Evolutionary conservation across 2,329 filamentous ascomycete genomes (phyloP).

Genomic region (Fusarium zealandicum): DNA sequence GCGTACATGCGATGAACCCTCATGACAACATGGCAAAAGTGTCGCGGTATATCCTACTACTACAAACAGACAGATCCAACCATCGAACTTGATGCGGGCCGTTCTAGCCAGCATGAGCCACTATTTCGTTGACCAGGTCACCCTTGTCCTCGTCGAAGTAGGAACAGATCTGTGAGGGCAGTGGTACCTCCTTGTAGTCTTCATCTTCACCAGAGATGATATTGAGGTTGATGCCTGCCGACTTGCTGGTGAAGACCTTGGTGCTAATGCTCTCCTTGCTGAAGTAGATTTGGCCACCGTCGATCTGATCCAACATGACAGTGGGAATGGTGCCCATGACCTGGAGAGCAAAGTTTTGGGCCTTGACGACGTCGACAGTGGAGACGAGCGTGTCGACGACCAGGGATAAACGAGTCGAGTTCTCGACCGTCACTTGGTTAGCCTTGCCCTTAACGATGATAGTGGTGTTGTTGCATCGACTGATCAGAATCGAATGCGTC

Average conservation of each 20-base stretch:
- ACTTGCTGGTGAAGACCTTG: conserved; percentile 91
- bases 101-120: conserved; percentile 83
- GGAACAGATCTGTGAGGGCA: conserved; percentile 90
- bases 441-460: conserved; percentile 91
- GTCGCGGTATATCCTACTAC: conserved; percentile 27
- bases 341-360: conserved; percentile 91
- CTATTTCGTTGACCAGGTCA: conserved; percentile 88
- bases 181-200: conserved; percentile 85
- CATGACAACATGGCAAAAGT: conserved; percentile 1
- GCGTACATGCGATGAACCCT: conserved; percentile 15
- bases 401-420: conserved; percentile 82
- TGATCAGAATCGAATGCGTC: conserved; percentile 89
- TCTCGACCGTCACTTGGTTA: conserved; percentile 96
- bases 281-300: conserved; percentile 87
- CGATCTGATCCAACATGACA: conserved; percentile 89
- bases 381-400: conserved; percentile 90
- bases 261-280: conserved; percentile 78
- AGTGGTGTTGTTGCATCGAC: conserved; percentile 88
- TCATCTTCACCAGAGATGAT: conserved; percentile 73
- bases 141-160: conserved; percentile 74
- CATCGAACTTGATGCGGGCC: background rate
- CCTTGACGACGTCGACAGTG: conserved; percentile 94
- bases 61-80: conserved; percentile 31
- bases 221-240: conserved; percentile 84
- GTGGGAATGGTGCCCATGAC: conserved; percentile 87